Evolutionary conservation across 2,329 filamentous ascomycete species (phyloP).

Genomic region (Amauroascus niger): DNA sequence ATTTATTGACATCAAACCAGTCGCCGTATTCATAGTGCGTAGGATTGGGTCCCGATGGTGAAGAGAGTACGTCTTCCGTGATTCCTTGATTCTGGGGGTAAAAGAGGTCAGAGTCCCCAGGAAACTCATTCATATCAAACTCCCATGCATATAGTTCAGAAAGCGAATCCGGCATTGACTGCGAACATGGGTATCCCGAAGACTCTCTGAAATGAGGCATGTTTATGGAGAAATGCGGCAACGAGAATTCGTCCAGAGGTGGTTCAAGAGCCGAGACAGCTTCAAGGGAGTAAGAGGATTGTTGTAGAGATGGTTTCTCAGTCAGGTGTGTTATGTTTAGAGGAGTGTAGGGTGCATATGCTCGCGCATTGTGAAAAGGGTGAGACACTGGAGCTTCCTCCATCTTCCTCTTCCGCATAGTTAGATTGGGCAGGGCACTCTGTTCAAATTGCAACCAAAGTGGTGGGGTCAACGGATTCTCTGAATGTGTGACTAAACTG

Average conservation of each 20-base stretch:
- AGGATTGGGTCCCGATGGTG: background rate
- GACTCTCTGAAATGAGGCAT: background rate
- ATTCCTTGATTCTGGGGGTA: background rate
- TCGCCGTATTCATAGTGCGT: background rate
- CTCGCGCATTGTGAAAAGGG: background rate
- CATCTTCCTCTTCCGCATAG: conserved; percentile 6
- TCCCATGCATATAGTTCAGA: conserved; percentile 3
- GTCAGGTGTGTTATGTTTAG: background rate
- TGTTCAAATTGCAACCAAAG: conserved; percentile 12
- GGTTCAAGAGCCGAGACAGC: background rate
- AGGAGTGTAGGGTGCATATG: conserved; percentile 2
- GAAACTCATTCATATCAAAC: conserved; percentile 1
- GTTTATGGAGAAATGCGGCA: background rate
- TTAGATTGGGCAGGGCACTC: conserved; percentile 4
- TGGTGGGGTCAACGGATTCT: conserved; percentile 14
- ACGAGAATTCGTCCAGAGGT: background rate
- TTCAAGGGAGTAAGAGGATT: background rate
- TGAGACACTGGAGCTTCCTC: conserved; percentile 12
- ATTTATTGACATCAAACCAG: conserved; percentile 2
- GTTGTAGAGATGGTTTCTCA: conserved; percentile 4
- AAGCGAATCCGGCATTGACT: background rate
- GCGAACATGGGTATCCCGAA: background rate
- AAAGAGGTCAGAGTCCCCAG: background rate
- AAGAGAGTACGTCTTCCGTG: background rate
- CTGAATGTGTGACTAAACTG: conserved; percentile 13